Evolutionary conservation across 192 early-diverging fungal species (phyloP).

Genomic region (Coemansia sp.): DNA sequence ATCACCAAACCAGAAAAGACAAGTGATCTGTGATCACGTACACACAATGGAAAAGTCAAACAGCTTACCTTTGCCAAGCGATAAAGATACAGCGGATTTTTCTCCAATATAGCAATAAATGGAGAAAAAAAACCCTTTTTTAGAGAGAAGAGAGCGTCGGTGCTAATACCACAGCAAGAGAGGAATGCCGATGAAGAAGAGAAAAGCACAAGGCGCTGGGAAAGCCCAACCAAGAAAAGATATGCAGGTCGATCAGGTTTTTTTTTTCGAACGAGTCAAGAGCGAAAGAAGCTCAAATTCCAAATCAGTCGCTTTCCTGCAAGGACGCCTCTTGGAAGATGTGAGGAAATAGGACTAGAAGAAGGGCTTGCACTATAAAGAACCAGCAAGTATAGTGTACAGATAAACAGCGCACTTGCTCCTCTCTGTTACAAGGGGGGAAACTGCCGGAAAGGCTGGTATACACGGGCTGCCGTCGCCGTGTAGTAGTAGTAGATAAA

Average conservation of each 20-base stretch:
- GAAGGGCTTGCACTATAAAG: conserved; percentile 27
- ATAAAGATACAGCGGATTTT: not conserved
- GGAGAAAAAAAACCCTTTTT: not conserved
- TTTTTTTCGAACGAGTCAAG: not conserved
- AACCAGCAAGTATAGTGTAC: conserved; percentile 45
- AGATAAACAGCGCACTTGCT: not conserved
- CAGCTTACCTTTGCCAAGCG: not conserved
- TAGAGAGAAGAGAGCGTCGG: not conserved
- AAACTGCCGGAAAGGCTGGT: not conserved
- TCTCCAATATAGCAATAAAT: not conserved
- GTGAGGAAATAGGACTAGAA: not conserved
- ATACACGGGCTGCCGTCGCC: not conserved
- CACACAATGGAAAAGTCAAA: conserved; percentile 1
- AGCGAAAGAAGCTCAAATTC: conserved; percentile 1
- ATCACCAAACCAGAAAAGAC: not conserved
- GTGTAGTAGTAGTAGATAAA: conserved; percentile 10
- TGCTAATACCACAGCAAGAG: not conserved
- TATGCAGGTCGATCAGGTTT: conserved; percentile 4
- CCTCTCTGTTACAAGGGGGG: not conserved
- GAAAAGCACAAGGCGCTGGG: not conserved
- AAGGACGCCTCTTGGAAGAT: not conserved
- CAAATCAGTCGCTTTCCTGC: not conserved
- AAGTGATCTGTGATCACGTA: not conserved
- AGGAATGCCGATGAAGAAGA: not conserved
- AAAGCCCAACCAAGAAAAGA: not conserved